A percentile compares a stretch with the other conserved stretches of the same genome.
These are phyloP conservation scores for Digitaria exilis DNA, from an alignment of 202 grass and related monocot species.

Conservation along the genomic window DNA sequence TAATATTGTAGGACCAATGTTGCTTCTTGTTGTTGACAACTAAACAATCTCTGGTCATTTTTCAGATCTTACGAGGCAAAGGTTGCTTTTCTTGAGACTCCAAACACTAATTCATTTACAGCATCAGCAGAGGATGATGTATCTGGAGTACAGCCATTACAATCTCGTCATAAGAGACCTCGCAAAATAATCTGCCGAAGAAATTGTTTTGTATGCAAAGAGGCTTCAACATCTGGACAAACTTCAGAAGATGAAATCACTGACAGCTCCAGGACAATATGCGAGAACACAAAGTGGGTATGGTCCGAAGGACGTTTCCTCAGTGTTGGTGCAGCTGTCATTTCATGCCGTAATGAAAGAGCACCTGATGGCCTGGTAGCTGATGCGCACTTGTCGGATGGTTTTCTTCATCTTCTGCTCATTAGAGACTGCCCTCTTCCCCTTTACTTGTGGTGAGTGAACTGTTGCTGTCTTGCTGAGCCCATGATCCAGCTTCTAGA, in stretches of 20 bases:
- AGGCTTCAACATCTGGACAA: constrained; percentile 43
- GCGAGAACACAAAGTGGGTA: constrained; percentile 59
- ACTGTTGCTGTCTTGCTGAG: background rate
- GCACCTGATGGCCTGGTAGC: constrained; percentile 85
- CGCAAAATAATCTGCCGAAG: constrained; percentile 58
- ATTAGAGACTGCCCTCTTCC: constrained; percentile 90
- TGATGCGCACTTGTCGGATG: constrained; percentile 96
- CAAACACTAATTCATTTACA: constrained; percentile 38
- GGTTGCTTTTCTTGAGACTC: constrained; percentile 70
- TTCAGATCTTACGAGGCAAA: constrained; percentile 86
- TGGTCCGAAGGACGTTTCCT: constrained; percentile 73
- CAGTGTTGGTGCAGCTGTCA: constrained; percentile 84
- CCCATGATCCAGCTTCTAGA: constrained; percentile 15
- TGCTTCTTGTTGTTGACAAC: constrained; percentile 15
- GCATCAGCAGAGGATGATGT: constrained; percentile 31
- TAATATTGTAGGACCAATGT: background rate
- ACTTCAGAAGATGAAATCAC: constrained; percentile 30
- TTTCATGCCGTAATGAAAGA: constrained; percentile 95
- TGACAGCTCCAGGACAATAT: constrained; percentile 33
- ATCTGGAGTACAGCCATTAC: constrained; percentile 36
- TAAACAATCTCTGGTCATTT: constrained; percentile 24
- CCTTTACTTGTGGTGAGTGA: constrained; percentile 78
- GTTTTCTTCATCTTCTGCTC: constrained; percentile 94
- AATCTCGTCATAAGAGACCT: constrained; percentile 37
- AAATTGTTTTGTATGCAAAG: constrained; percentile 79